These are phyloP conservation scores for Colletotrichum sansevieriae DNA, from an alignment of 2,329 filamentous ascomycete species.

Conservation along the genomic window DNA sequence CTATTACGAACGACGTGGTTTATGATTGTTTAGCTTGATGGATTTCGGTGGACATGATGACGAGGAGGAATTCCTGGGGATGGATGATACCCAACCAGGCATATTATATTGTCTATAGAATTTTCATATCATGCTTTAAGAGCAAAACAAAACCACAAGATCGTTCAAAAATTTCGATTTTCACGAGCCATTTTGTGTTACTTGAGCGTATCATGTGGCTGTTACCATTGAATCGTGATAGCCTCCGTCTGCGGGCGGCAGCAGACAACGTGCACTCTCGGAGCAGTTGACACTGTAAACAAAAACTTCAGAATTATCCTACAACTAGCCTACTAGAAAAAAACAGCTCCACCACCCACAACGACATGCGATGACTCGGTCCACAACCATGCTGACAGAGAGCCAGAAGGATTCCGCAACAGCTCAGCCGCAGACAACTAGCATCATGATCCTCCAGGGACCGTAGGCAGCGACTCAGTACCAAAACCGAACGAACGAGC, in stretches of 20 bases:
- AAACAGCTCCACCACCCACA: constrained; percentile 29
- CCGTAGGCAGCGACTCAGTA: constrained; percentile 24
- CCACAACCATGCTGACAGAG: constrained; percentile 31
- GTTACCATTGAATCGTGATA: constrained; percentile 20
- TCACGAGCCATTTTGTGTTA: background rate
- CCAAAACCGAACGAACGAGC: background rate
- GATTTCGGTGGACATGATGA: constrained; percentile 5
- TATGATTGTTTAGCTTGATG: constrained; percentile 32
- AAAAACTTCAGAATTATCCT: constrained; percentile 30
- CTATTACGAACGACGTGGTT: constrained; percentile 33
- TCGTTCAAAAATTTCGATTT: background rate
- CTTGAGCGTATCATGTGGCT: constrained; percentile 25
- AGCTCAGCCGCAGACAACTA: constrained; percentile 35
- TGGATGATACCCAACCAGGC: constrained; percentile 40
- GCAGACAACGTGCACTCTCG: constrained; percentile 12
- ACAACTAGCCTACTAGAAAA: constrained; percentile 3
- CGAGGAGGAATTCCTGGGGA: constrained; percentile 21
- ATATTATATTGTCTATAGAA: constrained; percentile 33
- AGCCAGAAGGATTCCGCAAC: constrained; percentile 24
- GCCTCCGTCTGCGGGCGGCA: background rate
- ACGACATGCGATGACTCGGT: constrained; percentile 29
- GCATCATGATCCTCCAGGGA: constrained; percentile 37
- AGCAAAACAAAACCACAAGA: constrained; percentile 23
- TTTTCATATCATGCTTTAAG: constrained; percentile 25
- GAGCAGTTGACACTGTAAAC: constrained; percentile 29